Percentiles rank a stretch among this genome's conserved stretches.
Evolutionary conservation across 352 stramenopile species (phyloP).

Genomic region (Phytophthora sp.): DNA sequence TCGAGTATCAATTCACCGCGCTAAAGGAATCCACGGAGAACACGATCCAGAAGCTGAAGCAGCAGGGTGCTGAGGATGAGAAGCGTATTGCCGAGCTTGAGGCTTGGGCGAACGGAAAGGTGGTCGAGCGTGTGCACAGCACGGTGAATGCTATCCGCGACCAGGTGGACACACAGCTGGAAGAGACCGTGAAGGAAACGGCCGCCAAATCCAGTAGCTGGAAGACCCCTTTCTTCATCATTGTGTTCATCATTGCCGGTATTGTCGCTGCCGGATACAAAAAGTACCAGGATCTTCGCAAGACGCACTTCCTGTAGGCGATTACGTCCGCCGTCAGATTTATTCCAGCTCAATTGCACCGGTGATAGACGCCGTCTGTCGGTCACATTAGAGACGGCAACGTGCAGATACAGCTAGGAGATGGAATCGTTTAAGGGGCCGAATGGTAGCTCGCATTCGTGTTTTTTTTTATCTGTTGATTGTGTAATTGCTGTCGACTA

Average conservation of each 20-base stretch:
- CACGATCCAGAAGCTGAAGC: conserved; percentile 80
- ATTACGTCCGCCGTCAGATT: conserved; percentile 7
- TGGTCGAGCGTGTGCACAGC: conserved; percentile 59
- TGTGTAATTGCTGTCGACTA: conserved; percentile 15
- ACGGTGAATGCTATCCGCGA: conserved; percentile 67
- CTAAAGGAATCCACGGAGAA: conserved; percentile 86
- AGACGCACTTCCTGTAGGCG: conserved; percentile 85
- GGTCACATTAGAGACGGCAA: conserved; percentile 35
- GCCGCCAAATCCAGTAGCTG: conserved; percentile 76
- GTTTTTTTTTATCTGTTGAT: conserved; percentile 20
- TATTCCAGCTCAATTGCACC: conserved; percentile 18
- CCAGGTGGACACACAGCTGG: conserved; percentile 72
- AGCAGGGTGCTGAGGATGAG: conserved; percentile 72
- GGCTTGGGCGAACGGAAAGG: conserved; percentile 64
- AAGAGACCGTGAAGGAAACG: conserved; percentile 75
- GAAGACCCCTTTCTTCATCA: conserved; percentile 85
- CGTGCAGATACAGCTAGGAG: conserved; percentile 25
- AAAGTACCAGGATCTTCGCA: conserved; percentile 89
- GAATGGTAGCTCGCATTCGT: conserved; percentile 39
- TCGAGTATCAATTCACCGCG: conserved; percentile 85
- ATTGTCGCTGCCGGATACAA: conserved; percentile 75
- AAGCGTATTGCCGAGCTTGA: conserved; percentile 78
- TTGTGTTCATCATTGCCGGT: conserved; percentile 70
- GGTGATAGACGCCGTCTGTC: conserved; percentile 30
- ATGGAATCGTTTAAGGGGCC: conserved; percentile 21